Percentiles rank a stretch among this genome's conserved stretches.
Evolutionary conservation across 169 alveolate species (phyloP).

Genomic region (Plasmodium adleri): DNA sequence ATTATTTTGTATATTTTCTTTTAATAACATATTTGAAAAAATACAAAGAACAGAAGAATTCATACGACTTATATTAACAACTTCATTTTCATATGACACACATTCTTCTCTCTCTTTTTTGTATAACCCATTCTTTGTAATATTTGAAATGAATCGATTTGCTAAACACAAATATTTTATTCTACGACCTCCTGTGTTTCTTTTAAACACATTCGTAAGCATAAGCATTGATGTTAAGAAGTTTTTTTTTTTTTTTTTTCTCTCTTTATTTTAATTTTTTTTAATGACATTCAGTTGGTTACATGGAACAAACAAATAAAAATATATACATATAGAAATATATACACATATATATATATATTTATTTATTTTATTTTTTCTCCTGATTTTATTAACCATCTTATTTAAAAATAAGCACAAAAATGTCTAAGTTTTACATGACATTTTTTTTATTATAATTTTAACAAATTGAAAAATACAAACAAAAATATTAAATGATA

Average conservation of each 20-base stretch:
- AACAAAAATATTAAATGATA: too few relatives aligned
- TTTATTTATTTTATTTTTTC: too few relatives aligned
- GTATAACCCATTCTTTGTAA: neutral
- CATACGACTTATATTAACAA: conserved; percentile 55
- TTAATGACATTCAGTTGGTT: neutral
- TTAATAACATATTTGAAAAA: conserved; percentile 70
- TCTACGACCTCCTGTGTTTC: conserved; percentile 25
- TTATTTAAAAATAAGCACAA: too few relatives aligned
- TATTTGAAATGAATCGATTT: conserved; percentile 6
- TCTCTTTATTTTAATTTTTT: neutral
- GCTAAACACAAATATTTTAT: neutral
- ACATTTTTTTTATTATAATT: too few relatives aligned
- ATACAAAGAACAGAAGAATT: conserved; percentile 75
- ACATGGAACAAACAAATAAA: neutral
- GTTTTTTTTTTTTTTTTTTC: neutral
- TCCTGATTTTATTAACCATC: too few relatives aligned
- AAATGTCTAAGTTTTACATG: too few relatives aligned
- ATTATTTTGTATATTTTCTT: conserved; percentile 65
- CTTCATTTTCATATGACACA: conserved; percentile 15
- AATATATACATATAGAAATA: neutral
- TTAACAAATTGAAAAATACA: too few relatives aligned
- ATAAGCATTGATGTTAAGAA: conserved; percentile 34
- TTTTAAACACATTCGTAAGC: conserved; percentile 35
- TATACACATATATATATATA: neutral
- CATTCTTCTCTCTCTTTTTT: conserved; percentile 36